Base-by-base conservation (phyloP, 495 filamentous ascomycete genomes). In the Penicillium goetzii region DNA sequence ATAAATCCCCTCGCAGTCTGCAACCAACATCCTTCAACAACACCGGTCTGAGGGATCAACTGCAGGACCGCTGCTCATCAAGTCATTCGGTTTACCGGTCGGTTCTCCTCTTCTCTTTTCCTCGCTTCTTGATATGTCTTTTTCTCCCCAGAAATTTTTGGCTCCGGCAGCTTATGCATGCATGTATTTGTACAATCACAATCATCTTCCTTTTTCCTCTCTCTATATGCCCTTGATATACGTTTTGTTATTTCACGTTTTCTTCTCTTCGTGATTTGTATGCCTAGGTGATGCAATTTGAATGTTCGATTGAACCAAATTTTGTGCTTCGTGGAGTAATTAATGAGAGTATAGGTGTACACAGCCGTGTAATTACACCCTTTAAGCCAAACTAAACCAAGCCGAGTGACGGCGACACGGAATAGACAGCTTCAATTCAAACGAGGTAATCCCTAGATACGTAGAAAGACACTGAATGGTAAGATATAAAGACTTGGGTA, bases 101-200 rank as follows among this genome's bases (percentile, higher is more conserved):
- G 9, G 2, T 30, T 15, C 56, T 21, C 52, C 54, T 66, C 59
- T 61, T 71, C 52, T 61, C 65, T 68, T 67, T 47, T 60, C 63
- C 60, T 58, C 58, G 67, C 68, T 72, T 71, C 60, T 68, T 72
- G 62, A 68, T 58, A 68, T 62, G 60, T 63, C 72, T 57, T 69
- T 40, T 64, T 32, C 49, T 52, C 26, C 26, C 60, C 23, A 65
- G 64, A 71, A 64, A 67, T 61, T 64, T 63, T 73, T 73, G 68
- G 70, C 72, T 74, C 73, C 63, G 73, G 70, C 73, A 76, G 72
- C 68, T 74, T 65, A 68, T 80, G 76, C 77, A 80, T 76, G 69
- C 68, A 70, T 80, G 78, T 80, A 80, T 73, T 80, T 79, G 71
- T 80, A 80, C 68, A 76, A 73, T 65, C 64, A 62, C 61, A 74